Conservation (phyloP, 306 rosid genomes). For the Gastrolobium villosum region DNA sequence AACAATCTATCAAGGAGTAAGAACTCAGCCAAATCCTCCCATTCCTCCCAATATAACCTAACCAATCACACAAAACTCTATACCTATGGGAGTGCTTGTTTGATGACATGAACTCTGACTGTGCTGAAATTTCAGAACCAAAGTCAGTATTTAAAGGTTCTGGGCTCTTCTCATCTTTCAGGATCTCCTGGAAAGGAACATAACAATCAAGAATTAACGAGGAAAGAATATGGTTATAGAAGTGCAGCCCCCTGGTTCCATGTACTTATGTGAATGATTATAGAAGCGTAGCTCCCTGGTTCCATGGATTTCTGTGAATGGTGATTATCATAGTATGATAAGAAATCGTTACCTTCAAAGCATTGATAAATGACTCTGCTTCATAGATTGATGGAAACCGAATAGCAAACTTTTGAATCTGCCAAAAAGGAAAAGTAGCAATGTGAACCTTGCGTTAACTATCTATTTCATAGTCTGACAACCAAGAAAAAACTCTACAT, state of each 20-base stretch:
- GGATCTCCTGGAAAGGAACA: conserved; percentile 64
- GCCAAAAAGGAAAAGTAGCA: conserved; percentile 37
- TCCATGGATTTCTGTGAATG: conserved; percentile 3
- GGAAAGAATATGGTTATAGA: conserved; percentile 2
- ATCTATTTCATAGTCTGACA: background rate
- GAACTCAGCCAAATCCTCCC: conserved; percentile 18
- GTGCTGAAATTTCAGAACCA: conserved; percentile 73
- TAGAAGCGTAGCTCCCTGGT: conserved; percentile 19
- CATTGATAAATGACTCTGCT: conserved; percentile 63
- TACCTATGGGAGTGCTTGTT: conserved; percentile 62
- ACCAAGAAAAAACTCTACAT: background rate
- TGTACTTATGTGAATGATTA: background rate
- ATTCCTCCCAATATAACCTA: conserved; percentile 35
- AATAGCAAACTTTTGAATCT: conserved; percentile 88
- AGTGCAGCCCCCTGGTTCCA: conserved; percentile 17
- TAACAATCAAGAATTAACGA: conserved; percentile 32
- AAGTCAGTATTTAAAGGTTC: conserved; percentile 66
- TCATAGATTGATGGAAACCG: conserved; percentile 71
- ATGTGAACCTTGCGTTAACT: conserved; percentile 21
- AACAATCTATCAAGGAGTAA: conserved; percentile 24
- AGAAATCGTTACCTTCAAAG: conserved; percentile 63
- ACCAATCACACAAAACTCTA: conserved; percentile 32
- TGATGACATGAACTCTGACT: conserved; percentile 71
- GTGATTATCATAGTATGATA: conserved; percentile 1
- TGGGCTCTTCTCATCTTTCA: conserved; percentile 56